Conservation (phyloP, 2,329 filamentous ascomycete species). For the Penicillium sp. region DNA sequence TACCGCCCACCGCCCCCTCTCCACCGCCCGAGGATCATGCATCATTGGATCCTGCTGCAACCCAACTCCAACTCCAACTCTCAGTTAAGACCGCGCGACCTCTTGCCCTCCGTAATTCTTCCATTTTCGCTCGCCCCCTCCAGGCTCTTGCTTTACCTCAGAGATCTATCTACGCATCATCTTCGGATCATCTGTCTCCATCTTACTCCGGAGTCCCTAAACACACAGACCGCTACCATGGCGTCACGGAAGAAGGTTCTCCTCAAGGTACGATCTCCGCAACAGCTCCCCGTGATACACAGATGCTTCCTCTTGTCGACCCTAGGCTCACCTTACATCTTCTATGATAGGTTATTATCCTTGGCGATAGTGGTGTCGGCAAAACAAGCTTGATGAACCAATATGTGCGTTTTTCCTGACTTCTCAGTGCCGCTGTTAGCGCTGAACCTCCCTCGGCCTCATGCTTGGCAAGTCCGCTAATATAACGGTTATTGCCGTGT, state of each 20-base stretch:
- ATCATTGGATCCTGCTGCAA: conserved; percentile 38
- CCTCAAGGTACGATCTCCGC: conserved; percentile 68
- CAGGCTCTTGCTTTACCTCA: conserved; percentile 1
- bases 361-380: conserved; percentile 97
- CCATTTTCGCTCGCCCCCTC: not conserved
- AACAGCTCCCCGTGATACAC: conserved; percentile 19
- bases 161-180: not conserved
- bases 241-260: conserved; percentile 87
- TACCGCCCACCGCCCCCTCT: conserved; percentile 30
- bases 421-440: not conserved
- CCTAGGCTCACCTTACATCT: conserved; percentile 17
- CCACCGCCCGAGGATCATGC: conserved; percentile 39
- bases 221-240: conserved; percentile 54
- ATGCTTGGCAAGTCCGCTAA: conserved; percentile 22
- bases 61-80: conserved; percentile 31
- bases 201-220: conserved; percentile 1
- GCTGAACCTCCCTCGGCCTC: conserved; percentile 17
- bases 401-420: conserved; percentile 73
- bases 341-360: conserved; percentile 82
- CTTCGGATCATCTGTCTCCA: not conserved
- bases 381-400: conserved; percentile 99
- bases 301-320: not conserved
- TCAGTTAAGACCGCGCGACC: conserved; percentile 10
- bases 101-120: not conserved
- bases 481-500: conserved; percentile 5